These are phyloP conservation scores for Spinacia oleracea DNA, from an alignment of 179 eudicot species.

Conservation along the genomic window DNA sequence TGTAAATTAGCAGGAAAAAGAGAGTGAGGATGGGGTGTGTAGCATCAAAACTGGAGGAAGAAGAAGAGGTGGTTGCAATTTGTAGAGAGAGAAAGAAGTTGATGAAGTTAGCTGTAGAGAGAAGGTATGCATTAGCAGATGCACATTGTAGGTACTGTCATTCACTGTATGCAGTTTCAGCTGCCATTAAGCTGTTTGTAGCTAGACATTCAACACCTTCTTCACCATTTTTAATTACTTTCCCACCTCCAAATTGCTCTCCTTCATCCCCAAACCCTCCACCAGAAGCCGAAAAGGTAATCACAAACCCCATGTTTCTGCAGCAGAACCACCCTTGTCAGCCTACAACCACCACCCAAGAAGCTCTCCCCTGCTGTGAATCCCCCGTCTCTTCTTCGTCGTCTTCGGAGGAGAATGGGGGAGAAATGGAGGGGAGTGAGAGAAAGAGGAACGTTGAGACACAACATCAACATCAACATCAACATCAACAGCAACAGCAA, in stretches of 20 bases:
- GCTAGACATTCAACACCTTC: conserved; percentile 79
- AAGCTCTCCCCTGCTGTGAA: conserved; percentile 37
- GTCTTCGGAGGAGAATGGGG: conserved; percentile 47
- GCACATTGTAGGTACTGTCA: conserved; percentile 81
- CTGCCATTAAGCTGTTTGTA: conserved; percentile 78
- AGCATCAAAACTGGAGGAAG: conserved; percentile 78
- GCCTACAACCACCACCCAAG: conserved; percentile 49
- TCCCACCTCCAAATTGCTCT: conserved; percentile 53
- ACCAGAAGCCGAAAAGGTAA: conserved; percentile 45
- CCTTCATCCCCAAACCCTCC: conserved; percentile 33
- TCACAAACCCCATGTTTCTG: conserved; percentile 80
- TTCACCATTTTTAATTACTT: conserved; percentile 73
- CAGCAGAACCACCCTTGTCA: conserved; percentile 62
- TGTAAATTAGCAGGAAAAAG: neutral
- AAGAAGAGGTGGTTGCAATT: conserved; percentile 74
- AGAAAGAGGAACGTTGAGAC: conserved; percentile 9
- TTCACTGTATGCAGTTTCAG: conserved; percentile 78
- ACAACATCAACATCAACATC: too few species aligned
- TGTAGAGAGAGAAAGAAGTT: conserved; percentile 81
- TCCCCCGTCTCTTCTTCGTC: conserved; percentile 38
- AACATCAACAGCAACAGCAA: conserved; percentile 16
- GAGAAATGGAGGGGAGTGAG: conserved; percentile 19
- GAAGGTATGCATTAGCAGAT: conserved; percentile 81
- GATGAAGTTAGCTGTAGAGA: conserved; percentile 77
- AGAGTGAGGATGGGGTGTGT: conserved; percentile 70